Percentiles rank a stretch among this genome's conserved stretches.
Evolutionary conservation across 2,329 filamentous ascomycete genomes (phyloP).

Genomic region (Colletotrichum somersetense): DNA sequence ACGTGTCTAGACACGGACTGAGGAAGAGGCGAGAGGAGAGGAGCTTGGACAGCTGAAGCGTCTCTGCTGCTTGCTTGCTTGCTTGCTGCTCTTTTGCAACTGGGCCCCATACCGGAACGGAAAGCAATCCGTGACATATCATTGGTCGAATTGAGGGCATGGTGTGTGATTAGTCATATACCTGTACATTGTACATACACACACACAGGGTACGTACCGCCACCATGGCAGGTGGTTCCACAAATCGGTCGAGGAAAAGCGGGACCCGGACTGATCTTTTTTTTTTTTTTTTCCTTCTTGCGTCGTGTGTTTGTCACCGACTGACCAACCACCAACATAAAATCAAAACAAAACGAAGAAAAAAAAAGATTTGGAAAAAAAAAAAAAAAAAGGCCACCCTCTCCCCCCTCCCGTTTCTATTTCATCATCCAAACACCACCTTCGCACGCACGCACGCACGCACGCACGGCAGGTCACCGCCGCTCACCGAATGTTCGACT

Average conservation of each 20-base stretch:
- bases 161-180: rapidly evolving
- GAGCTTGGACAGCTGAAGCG: neutral
- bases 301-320: conserved; percentile 33
- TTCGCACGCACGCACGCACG: no score
- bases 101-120: conserved; percentile 24
- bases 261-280: neutral
- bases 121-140: neutral
- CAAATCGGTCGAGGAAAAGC: neutral
- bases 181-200: no score
- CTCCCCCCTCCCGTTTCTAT: neutral
- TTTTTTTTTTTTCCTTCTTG: conserved; percentile 15
- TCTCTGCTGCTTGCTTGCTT: neutral
- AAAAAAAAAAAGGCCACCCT: neutral
- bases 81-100: neutral
- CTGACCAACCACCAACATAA: conserved; percentile 29
- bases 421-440: neutral
- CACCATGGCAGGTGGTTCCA: neutral
- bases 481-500: conserved; percentile 32
- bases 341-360: neutral
- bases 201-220: no score
- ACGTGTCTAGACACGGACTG: no score
- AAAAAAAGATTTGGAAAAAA: neutral
- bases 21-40: neutral
- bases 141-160: neutral
- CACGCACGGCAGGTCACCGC: conserved; percentile 27